Evolutionary conservation across 805 yeast species (phyloP).

Genomic region (Candida tallmaniae): DNA sequence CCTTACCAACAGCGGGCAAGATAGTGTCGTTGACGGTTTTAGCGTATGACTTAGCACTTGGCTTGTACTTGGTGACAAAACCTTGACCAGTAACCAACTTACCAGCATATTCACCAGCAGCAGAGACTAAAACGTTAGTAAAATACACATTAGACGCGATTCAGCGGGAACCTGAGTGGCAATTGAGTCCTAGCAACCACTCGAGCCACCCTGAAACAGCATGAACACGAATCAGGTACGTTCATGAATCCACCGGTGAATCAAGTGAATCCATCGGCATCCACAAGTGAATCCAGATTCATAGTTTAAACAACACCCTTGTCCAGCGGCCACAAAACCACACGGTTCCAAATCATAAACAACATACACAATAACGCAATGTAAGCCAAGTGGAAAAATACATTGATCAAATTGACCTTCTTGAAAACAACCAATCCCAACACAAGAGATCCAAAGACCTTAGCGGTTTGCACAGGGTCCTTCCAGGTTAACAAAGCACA

Average conservation of each 20-base stretch:
- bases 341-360: background rate
- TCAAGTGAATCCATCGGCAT: too few species aligned
- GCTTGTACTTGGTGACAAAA: constrained; percentile 70
- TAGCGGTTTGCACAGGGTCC: constrained; percentile 72
- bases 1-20: constrained; percentile 41
- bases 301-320: too few species aligned
- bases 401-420: constrained; percentile 56
- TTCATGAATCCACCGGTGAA: too few species aligned
- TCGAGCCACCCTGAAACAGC: too few species aligned
- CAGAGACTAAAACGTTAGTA: constrained; percentile 45
- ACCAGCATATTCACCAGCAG: constrained; percentile 73
- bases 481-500: constrained; percentile 62
- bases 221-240: too few species aligned
- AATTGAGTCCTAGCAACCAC: too few species aligned
- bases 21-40: constrained; percentile 29
- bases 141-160: too few species aligned
- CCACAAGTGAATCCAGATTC: background rate
- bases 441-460: constrained; percentile 63
- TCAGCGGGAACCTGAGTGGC: too few species aligned
- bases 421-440: constrained; percentile 53
- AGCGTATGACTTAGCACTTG: constrained; percentile 42
- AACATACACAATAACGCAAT: constrained; percentile 46
- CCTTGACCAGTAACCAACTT: constrained; percentile 75
- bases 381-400: constrained; percentile 57
- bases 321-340: background rate